Evolutionary conservation across 306 rosid genomes (phyloP), one percentile per base, ranked within the genome.

Genomic region (Vigna radiata): DNA sequence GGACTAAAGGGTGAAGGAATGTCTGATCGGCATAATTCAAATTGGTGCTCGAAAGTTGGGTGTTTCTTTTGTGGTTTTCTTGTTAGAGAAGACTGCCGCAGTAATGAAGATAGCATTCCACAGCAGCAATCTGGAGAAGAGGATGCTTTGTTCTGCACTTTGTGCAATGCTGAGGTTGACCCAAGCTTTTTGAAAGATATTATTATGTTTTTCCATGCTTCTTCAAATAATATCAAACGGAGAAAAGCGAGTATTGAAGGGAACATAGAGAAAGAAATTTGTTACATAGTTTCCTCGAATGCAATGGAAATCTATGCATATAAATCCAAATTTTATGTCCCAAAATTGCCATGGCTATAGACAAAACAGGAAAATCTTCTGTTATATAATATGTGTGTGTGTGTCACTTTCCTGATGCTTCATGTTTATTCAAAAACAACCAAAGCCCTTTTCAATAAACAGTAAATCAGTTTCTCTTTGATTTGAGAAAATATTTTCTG

Each of bases 81-180:
- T 79, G 88, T 79, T 6, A 86, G 56, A 77, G 93, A 90, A 88
- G 93, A 92, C 80, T 92, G 93, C 79, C 68, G 83, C 49, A 79
- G 72, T 43, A 80, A 85, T 77, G 96, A 85, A 79, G 88, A 90
- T 75, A 36, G 47, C 81, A 27, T 29, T 86, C 79, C 79, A 49
- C 95, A 87, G 78, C 86, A 81, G 60, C 83, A 85, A 75, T 83
- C 89, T 75, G 91, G 90, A 81, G 96, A 86, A 67, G 88, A 86
- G 68, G 96, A 90, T 27, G 87, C 85, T 81, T 81, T 92, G 56
- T 92, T 90, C 87, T 90, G 97, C 89, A 88, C 97, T 60, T 82
- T 90, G 85, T 92, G 97, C 89, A 90, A 92, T 81, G 90, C 93
- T 52, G 96, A 92, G 93, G 97, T 90, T 70, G 47, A 31, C 60